Base-by-base conservation (phyloP, 768 basidiomycete species). In the Termitomyces heimii region DNA sequence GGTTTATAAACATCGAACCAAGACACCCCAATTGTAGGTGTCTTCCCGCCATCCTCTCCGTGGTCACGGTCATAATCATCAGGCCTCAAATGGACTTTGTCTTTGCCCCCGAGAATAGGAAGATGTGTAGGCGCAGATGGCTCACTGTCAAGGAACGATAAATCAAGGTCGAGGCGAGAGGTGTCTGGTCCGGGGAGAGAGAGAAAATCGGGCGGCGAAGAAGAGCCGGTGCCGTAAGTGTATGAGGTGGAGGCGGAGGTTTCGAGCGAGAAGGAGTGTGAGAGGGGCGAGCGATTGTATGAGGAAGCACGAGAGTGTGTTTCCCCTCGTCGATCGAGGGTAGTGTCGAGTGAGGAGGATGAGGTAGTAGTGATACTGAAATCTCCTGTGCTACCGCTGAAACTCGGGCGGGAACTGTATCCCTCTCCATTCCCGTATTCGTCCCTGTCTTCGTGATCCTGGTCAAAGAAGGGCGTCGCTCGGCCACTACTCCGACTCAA, bases 111-210 rank as follows among this genome's bases (percentile, higher is more conserved):
- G 9, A 42, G n/a, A 24, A 40, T 16, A 9, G 20, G 16, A 31
- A 24, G 16, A 13, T 32, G n/a, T 29, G 39, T 20, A 16, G 43
- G 18, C 14, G 52, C 26, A 37, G 59, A 49, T 7, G 61, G 53
- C 5, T 54, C 59, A 6, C 37, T 35, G n/a, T 66, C 65, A 10
- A 72, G 62, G 53, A 74, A 70, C 18, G 71, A 71, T 10, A 75
- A 57, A 54, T 73, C 34, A 20, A 58, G 35, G 31, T 53, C 57
- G 14, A 77, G 57, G 47, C 62, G 61, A 20, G 70, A 66, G 22
- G 64, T 69, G 18, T 74, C 71, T 31, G 71, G 65, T 13, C 26
- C 47, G 53, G 65, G 59, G 67, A 68, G 51, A 68, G 63, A 43
- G 59, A 62, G 35, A 59, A 57, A 40, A 3, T 58, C 37, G 5